Evolutionary conservation across 306 rosid genomes (phyloP).

Genomic region (Trifolium repens): DNA sequence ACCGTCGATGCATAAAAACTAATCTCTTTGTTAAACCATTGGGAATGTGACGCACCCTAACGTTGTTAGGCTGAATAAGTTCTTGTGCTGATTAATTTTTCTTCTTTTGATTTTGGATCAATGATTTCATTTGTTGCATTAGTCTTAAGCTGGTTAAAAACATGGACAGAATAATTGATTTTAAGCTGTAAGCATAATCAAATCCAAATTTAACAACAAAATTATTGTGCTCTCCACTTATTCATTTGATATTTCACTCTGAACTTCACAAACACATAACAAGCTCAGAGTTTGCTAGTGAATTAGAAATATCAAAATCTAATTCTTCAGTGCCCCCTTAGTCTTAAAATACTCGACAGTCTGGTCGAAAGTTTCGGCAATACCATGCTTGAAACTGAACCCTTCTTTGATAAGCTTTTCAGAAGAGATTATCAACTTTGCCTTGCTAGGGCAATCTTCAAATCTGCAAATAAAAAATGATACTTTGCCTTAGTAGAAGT

Average conservation of each 20-base stretch:
- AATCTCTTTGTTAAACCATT: too few species aligned
- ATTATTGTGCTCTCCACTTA: slow-evolving; percentile 1
- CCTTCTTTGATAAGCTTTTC: slow-evolving; percentile 83
- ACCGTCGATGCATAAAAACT: too few species aligned
- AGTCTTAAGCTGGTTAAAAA: background rate
- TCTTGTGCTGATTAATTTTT: background rate
- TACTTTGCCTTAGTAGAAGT: background rate
- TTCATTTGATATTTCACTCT: background rate
- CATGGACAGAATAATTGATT: slow-evolving; percentile 1
- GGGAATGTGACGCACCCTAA: background rate
- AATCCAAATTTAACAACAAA: background rate
- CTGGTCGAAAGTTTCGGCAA: slow-evolving; percentile 70
- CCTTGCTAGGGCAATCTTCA: slow-evolving; percentile 60
- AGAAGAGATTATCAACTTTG: slow-evolving; percentile 63
- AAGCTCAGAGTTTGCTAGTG: slow-evolving; percentile 17
- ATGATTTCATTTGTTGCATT: background rate
- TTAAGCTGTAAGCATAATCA: background rate
- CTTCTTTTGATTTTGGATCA: background rate
- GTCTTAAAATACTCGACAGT: slow-evolving; percentile 69
- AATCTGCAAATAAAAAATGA: slow-evolving; percentile 58
- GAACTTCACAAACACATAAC: slow-evolving; percentile 2
- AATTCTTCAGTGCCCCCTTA: slow-evolving; percentile 58
- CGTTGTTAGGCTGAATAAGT: too few species aligned
- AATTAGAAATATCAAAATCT: slow-evolving; percentile 23
- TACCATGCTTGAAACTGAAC: slow-evolving; percentile 64